Conservation (phyloP, 164 flowering plant genomes). For the Sedum album region DNA sequence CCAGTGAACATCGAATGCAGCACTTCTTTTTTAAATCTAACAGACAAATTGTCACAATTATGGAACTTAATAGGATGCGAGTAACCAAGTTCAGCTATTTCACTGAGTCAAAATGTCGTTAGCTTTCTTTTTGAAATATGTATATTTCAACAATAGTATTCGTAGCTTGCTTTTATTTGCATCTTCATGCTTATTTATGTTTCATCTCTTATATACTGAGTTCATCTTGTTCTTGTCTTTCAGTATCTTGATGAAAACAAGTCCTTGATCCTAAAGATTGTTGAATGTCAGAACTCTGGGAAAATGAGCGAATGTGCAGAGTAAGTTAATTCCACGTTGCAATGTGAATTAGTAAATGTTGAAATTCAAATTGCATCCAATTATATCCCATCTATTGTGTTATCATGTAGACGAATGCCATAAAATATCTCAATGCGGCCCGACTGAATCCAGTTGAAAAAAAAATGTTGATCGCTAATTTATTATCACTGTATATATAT, state of each 20-base stretch:
- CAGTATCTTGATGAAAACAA: constrained; percentile 97
- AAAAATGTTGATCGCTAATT: neutral
- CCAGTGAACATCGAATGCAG: neutral
- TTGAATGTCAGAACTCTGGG: constrained; percentile 82
- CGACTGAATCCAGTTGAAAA: neutral
- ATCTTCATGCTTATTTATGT: neutral
- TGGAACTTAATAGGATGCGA: neutral
- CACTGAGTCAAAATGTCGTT: too few relatives aligned
- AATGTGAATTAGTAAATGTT: neutral
- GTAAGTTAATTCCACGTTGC: constrained; percentile 31
- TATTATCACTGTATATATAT: neutral
- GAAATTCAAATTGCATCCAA: neutral
- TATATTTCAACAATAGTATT: too few relatives aligned
- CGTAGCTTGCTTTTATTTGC: neutral
- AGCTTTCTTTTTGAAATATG: too few relatives aligned
- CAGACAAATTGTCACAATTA: neutral
- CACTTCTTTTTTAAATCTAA: neutral
- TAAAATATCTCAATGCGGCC: neutral
- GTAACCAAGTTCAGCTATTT: too few relatives aligned
- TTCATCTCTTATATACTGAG: neutral
- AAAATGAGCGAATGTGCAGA: constrained; percentile 89
- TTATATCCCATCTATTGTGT: too few relatives aligned
- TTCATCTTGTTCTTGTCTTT: constrained; percentile 8
- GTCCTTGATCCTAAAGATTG: constrained; percentile 81
- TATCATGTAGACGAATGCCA: too few relatives aligned